Conservation (phyloP, 176 grass and related monocot genomes). For the bread wheat (Triticum aestivum) region DNA sequence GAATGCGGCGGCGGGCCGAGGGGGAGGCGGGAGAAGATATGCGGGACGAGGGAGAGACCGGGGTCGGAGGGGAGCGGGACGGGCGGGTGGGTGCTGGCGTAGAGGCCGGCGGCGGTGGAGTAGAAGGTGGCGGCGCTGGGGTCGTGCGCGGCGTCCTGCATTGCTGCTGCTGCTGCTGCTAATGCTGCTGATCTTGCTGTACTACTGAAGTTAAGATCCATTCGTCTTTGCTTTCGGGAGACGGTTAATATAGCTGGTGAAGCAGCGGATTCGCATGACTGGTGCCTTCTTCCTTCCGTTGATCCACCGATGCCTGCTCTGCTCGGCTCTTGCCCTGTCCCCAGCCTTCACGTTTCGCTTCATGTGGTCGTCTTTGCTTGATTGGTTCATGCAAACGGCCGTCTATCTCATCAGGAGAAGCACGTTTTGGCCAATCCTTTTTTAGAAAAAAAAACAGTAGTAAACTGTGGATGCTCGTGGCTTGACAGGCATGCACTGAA, state of each 20-base stretch:
- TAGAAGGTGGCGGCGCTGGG: conserved; percentile 34
- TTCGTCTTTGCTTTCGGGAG: too few relatives aligned
- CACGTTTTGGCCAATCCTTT: not conserved
- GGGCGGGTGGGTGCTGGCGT: conserved; percentile 49
- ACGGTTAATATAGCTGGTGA: too few relatives aligned
- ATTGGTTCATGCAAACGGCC: too few relatives aligned
- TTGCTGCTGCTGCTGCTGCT: not conserved
- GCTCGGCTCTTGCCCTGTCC: too few relatives aligned
- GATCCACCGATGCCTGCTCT: too few relatives aligned
- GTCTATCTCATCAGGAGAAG: not conserved
- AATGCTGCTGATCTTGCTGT: not conserved
- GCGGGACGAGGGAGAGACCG: conserved; percentile 59
- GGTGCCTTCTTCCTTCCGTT: too few relatives aligned
- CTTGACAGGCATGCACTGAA: not conserved
- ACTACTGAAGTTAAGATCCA: too few relatives aligned
- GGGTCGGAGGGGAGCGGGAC: conserved; percentile 49
- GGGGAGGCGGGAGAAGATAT: conserved; percentile 60
- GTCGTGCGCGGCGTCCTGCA: conserved; percentile 18
- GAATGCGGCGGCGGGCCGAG: conserved; percentile 24
- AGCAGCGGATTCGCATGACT: too few relatives aligned
- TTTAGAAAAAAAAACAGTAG: not conserved
- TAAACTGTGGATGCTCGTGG: not conserved
- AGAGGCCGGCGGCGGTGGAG: conserved; percentile 58
- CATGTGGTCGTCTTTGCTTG: too few relatives aligned
- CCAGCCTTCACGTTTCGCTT: too few relatives aligned